Percentiles rank a stretch among this genome's conserved stretches.
Evolutionary conservation across 768 basidiomycete species (phyloP).

Genomic region (Lactarius pseudohatsudake): DNA sequence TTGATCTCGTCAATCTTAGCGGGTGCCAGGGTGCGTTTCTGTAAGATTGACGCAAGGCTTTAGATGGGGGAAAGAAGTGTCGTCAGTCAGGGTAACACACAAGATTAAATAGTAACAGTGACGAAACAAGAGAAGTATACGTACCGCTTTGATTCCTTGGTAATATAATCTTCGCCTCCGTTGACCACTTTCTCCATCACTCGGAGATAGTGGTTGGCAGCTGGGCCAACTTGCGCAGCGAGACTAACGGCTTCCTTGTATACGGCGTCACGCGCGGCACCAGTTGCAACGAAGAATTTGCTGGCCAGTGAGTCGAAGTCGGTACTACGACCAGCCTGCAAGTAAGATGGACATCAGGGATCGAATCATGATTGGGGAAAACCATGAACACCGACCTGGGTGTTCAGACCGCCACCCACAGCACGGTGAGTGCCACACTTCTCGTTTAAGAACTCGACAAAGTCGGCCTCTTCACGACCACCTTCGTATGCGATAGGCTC

Average conservation of each 20-base stretch:
- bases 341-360: neutral
- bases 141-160: conserved; percentile 85
- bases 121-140: conserved; percentile 26
- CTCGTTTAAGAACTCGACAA: conserved; percentile 79
- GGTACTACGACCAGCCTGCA: conserved; percentile 76
- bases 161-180: conserved; percentile 69
- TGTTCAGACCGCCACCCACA: conserved; percentile 76
- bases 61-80: conserved; percentile 17
- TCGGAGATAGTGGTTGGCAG: conserved; percentile 77
- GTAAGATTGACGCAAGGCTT: conserved; percentile 74
- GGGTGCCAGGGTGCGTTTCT: conserved; percentile 72
- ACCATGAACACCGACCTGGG: conserved; percentile 44
- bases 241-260: conserved; percentile 62
- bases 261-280: conserved; percentile 57
- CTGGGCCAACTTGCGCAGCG: conserved; percentile 48
- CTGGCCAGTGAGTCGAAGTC: conserved; percentile 77
- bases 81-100: conserved; percentile 24
- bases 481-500: conserved; percentile 63
- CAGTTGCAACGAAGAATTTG: conserved; percentile 65
- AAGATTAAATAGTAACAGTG: conserved; percentile 21
- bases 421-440: conserved; percentile 85
- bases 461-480: conserved; percentile 69
- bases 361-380: neutral
- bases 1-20: conserved; percentile 91
- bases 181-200: conserved; percentile 87